Evolutionary conservation across 202 grass and related monocot genomes (phyloP), one percentile per base, ranked within the genome.

Genomic region (Carex sylvatica): DNA sequence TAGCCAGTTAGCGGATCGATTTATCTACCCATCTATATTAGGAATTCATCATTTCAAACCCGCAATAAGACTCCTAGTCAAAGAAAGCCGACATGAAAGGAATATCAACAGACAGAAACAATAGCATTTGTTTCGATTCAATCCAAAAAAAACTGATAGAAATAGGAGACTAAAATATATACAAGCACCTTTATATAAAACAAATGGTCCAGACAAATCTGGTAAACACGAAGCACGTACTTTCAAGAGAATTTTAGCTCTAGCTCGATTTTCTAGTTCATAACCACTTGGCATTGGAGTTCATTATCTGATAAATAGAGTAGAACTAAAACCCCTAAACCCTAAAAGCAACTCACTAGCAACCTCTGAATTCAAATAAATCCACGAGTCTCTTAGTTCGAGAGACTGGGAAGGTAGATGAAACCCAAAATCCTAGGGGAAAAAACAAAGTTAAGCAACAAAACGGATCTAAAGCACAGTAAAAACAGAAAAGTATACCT

Each of bases 401-500:
- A 5, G 12, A 35, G 4, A 59, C 0, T 14, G 2, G 1, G 0
- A 60, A 51, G 78, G 24, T 26, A 84, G 44, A 58, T 54, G 24
- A 46, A 15, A 16, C 63, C 5, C 66, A 61, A 54, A 52, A 83
- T 82, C 20, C 20, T 22, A 81, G 0, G 15, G 19, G 16, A 15
- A 5, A 61, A 14, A 53, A 4, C 5, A 42, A 84, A 84, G 35
- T 33, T 2, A 35, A 2, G 8, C 35, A 77, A 74, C 6, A 38
- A 20, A 0, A 65, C 79, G 74, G 89, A 91, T 89, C 87, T 83
- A 86, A 54, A 42, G 23, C 82, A 56, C 28, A 4, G 18, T 2
- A 33, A n/a, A 61, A 30, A 59, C 31, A 55, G 1, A 9, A 52
- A 61, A 84, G 5, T 10, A 36, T 78, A 99, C 96, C 93, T 99